These are phyloP conservation scores for Pseudogymnoascus pannorum DNA, from an alignment of 2,329 filamentous ascomycete species.

Conservation along the genomic window DNA sequence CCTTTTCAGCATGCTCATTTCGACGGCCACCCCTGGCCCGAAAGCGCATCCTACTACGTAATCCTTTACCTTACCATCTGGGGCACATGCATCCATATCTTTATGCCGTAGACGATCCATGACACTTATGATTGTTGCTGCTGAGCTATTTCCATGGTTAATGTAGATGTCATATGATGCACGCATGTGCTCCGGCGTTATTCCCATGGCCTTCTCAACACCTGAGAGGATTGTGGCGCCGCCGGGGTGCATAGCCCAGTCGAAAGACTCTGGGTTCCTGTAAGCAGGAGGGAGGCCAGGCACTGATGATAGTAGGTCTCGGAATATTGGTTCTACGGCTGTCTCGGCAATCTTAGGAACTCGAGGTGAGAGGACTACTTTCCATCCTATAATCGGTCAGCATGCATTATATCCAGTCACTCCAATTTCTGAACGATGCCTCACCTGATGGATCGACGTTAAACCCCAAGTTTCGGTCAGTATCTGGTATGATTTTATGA, in stretches of 20 bases:
- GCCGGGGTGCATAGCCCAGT: constrained; percentile 68
- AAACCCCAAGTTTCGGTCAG: constrained; percentile 56
- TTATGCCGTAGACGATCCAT: constrained; percentile 52
- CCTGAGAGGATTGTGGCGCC: constrained; percentile 59
- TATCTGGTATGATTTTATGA: constrained; percentile 53
- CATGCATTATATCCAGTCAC: not conserved
- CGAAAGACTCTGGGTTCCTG: constrained; percentile 49
- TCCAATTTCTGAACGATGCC: constrained; percentile 16
- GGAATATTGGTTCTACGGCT: constrained; percentile 47
- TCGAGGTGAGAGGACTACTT: constrained; percentile 54
- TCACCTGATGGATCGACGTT: constrained; percentile 54
- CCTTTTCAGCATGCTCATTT: constrained; percentile 57
- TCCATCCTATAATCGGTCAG: constrained; percentile 43
- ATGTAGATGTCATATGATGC: constrained; percentile 65
- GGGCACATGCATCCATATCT: constrained; percentile 52
- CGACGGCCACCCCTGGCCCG: constrained; percentile 60
- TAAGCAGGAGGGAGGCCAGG: constrained; percentile 38
- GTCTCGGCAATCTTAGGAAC: constrained; percentile 51
- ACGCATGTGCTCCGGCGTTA: constrained; percentile 57
- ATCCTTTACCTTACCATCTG: constrained; percentile 43
- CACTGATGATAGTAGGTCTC: constrained; percentile 44
- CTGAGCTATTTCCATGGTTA: constrained; percentile 61
- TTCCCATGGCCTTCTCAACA: constrained; percentile 49
- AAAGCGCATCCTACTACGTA: constrained; percentile 62
- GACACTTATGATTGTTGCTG: constrained; percentile 62